Conservation (phyloP, 352 stramenopile species). For the Halophytophthora batemanensis region DNA sequence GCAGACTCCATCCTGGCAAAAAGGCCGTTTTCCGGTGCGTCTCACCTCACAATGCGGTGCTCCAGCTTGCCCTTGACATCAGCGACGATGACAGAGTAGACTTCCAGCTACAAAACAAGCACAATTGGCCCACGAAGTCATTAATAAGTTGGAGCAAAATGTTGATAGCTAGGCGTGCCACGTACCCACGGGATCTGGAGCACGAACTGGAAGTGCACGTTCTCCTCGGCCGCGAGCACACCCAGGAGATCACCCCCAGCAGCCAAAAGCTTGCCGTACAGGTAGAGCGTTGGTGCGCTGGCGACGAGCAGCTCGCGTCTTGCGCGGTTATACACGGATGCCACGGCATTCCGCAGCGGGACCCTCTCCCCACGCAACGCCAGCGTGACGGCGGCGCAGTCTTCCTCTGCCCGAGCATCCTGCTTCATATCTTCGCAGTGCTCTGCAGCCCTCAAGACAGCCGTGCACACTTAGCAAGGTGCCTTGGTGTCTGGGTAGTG, state of each 20-base stretch:
- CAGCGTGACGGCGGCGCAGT: constrained; percentile 27
- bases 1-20: no score
- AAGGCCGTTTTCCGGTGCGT: not conserved
- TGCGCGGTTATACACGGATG: constrained; percentile 35
- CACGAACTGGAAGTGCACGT: constrained; percentile 40
- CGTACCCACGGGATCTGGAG: constrained; percentile 44
- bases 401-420: not conserved
- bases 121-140: not conserved
- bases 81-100: constrained; percentile 34
- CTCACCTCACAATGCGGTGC: constrained; percentile 46
- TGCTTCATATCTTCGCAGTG: not conserved
- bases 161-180: not conserved
- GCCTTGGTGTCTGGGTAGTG: no score
- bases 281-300: constrained; percentile 27
- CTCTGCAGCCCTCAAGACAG: not conserved
- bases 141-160: not conserved
- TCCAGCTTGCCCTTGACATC: constrained; percentile 27
- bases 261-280: constrained; percentile 45
- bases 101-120: constrained; percentile 29
- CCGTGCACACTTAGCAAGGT: no score
- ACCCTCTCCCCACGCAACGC: constrained; percentile 44
- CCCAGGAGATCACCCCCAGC: constrained; percentile 37
- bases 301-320: constrained; percentile 38
- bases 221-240: constrained; percentile 31
- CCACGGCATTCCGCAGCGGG: constrained; percentile 34